A percentile compares a stretch with the other conserved stretches of the same genome.
phyloP scores from a whole-genome alignment of 805 yeast genomes.

The Starmerella floris region DNA sequence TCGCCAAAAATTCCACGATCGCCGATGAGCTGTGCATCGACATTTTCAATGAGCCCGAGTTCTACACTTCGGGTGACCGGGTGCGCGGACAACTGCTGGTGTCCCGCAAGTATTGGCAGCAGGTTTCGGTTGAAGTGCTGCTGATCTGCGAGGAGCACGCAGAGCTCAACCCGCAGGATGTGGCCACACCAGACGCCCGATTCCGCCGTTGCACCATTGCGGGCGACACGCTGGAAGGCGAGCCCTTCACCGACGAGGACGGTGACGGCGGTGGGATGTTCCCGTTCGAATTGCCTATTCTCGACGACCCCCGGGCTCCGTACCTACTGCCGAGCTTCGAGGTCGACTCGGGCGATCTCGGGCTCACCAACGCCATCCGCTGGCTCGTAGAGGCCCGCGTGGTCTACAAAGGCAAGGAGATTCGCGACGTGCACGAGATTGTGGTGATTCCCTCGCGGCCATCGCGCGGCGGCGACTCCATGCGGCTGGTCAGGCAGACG shows the following conservation, averaged over 20 bases:
- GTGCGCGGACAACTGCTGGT: conserved; percentile 9
- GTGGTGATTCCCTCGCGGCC: conserved; percentile 10
- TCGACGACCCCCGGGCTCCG: conserved; percentile 9
- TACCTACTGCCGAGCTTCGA: conserved; percentile 13
- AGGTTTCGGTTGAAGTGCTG: conserved; percentile 8
- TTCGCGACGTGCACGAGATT: conserved; percentile 2
- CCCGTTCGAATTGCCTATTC: conserved; percentile 10
- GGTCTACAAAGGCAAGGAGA: conserved; percentile 1
- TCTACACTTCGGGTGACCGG: conserved; percentile 7
- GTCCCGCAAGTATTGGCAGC: conserved; percentile 4
- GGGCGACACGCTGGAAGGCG: conserved; percentile 12
- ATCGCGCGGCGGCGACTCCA: not conserved
- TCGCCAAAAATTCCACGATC: not conserved
- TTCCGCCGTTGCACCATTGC: conserved; percentile 7
- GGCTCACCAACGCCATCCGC: conserved; percentile 3
- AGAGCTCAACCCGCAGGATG: conserved; percentile 3
- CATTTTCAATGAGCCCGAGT: conserved; percentile 8
- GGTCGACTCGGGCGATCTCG: conserved; percentile 1
- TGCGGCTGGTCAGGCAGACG: not conserved
- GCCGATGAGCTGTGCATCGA: conserved; percentile 7
- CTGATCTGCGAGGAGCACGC: conserved; percentile 14
- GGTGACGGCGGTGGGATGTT: conserved; percentile 2
- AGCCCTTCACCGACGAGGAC: not conserved
- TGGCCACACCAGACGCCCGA: conserved; percentile 1
- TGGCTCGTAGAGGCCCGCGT: conserved; percentile 10